These are phyloP conservation scores for Ophiostoma pallidulum DNA, from an alignment of 2,329 filamentous ascomycete genomes.

Conservation along the genomic window DNA sequence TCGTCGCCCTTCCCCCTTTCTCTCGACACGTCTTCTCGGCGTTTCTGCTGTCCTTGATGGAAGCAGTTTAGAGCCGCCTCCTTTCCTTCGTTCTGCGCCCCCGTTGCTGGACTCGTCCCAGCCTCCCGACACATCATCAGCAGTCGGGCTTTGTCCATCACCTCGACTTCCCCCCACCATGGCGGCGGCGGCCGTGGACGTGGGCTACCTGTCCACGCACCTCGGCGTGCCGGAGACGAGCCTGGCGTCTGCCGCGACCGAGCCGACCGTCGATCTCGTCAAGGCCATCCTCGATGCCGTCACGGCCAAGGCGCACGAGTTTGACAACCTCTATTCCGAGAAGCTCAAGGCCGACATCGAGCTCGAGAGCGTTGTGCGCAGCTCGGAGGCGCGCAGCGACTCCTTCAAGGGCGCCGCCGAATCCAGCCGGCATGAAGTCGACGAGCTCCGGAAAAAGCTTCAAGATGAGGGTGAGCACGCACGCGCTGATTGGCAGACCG, in stretches of 20 bases:
- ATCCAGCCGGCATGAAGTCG: constrained; percentile 73
- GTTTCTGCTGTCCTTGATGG: constrained; percentile 10
- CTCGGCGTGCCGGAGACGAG: constrained; percentile 58
- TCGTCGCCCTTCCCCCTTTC: no score
- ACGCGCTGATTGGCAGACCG: constrained; percentile 15
- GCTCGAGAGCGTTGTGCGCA: constrained; percentile 80
- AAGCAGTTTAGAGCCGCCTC: constrained; percentile 1
- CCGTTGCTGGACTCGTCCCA: no score
- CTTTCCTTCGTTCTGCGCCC: neutral
- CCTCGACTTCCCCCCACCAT: constrained; percentile 30
- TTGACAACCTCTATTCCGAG: constrained; percentile 71
- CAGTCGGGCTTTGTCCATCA: neutral
- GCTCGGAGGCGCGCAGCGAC: constrained; percentile 72
- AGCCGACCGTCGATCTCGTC: constrained; percentile 71
- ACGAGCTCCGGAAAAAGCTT: constrained; percentile 71
- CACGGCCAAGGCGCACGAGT: constrained; percentile 69
- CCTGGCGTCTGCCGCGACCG: constrained; percentile 50
- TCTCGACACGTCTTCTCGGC: no score
- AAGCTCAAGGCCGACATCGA: constrained; percentile 88
- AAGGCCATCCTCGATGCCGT: constrained; percentile 65
- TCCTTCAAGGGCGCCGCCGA: constrained; percentile 72
- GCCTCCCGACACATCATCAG: no score
- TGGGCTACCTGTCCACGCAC: constrained; percentile 63
- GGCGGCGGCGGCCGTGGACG: constrained; percentile 55
- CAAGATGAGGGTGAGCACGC: constrained; percentile 63